Conservation (phyloP, 352 stramenopile species). For the Phytophthora brassicae region DNA sequence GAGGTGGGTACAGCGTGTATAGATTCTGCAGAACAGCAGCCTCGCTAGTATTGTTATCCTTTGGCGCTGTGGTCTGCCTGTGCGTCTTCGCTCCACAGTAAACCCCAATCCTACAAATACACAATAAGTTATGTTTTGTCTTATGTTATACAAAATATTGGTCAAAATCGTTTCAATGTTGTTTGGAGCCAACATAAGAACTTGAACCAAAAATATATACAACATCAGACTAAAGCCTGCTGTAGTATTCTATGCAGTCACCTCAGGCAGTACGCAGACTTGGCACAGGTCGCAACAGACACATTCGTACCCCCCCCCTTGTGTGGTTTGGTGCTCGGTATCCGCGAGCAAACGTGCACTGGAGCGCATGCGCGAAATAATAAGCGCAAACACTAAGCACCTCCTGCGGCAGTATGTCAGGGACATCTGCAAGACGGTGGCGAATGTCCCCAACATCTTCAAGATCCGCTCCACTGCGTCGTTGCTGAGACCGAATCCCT, state of each 20-base stretch:
- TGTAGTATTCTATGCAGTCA: not conserved
- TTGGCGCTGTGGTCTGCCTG: not conserved
- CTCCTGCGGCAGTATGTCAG: not conserved
- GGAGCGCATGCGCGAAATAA: conserved; percentile 1
- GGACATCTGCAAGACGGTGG: not conserved
- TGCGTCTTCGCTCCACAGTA: conserved; percentile 10
- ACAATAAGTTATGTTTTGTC: not conserved
- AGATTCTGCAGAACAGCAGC: conserved; percentile 7
- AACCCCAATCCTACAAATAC: conserved; percentile 7
- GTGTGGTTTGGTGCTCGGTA: not conserved
- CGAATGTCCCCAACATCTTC: not conserved
- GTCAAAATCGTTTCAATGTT: not conserved
- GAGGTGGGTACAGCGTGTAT: not conserved
- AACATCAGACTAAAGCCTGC: not conserved
- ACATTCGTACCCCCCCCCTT: conserved; percentile 22
- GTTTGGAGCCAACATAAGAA: not conserved
- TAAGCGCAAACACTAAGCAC: not conserved
- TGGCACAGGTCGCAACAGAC: conserved; percentile 7
- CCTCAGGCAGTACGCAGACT: conserved; percentile 12
- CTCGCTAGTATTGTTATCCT: conserved; percentile 14
- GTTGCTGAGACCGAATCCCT: not conserved
- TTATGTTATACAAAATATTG: conserved; percentile 6
- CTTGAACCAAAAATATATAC: not conserved
- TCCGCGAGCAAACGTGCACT: not conserved
- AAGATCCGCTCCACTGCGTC: not conserved